Conservation (phyloP, 2,329 filamentous ascomycete genomes). For the Botrytis aclada region DNA sequence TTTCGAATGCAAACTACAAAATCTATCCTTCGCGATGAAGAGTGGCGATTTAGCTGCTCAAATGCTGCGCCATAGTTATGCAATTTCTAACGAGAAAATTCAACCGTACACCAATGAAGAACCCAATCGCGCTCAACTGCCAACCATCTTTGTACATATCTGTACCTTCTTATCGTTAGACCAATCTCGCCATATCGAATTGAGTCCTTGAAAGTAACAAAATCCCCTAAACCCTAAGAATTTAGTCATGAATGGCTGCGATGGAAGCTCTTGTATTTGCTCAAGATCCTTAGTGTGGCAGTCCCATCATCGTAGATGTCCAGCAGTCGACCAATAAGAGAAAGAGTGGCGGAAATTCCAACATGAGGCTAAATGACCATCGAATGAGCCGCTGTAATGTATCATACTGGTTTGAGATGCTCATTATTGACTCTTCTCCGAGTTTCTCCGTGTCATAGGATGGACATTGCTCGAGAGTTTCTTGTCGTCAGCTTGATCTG, state of each 20-base stretch:
- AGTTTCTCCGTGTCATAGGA: background rate
- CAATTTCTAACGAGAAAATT: background rate
- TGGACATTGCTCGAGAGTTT: background rate
- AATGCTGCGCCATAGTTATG: background rate
- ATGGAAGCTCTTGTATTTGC: background rate
- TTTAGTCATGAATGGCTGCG: too few species aligned
- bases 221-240: background rate
- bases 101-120: background rate
- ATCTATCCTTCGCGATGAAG: background rate
- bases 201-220: background rate
- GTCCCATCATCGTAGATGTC: background rate
- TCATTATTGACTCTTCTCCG: background rate
- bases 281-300: background rate
- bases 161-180: background rate
- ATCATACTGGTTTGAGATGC: too few species aligned
- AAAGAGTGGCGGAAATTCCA: background rate
- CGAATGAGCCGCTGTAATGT: background rate
- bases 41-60: background rate
- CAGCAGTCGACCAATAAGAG: background rate
- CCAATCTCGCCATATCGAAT: background rate
- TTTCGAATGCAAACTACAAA: background rate
- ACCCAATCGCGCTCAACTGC: background rate
- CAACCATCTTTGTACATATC: background rate
- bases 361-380: background rate
- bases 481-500: background rate